A percentile compares a stretch with the other conserved stretches of the same genome.
phyloP scores from a whole-genome alignment of 2,329 filamentous ascomycete genomes.

The Aspergillus sp. region DNA sequence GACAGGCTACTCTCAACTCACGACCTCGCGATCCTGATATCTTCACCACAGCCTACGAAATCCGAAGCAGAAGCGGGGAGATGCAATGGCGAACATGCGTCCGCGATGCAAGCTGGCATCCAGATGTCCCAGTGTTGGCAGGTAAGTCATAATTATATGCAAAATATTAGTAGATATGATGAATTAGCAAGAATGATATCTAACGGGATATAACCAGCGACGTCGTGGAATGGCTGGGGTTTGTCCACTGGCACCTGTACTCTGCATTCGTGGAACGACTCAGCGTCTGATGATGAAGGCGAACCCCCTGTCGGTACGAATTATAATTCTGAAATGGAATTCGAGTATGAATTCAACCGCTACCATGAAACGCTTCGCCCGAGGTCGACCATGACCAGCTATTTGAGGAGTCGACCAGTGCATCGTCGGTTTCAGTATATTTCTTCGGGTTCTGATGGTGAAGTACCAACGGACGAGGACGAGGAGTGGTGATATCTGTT shows the following conservation, averaged over 20 bases:
- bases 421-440: constrained; percentile 3
- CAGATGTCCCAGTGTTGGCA: constrained; percentile 69
- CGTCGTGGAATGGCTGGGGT: constrained; percentile 71
- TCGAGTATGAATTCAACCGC: constrained; percentile 39
- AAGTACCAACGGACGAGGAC: constrained; percentile 4
- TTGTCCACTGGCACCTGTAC: constrained; percentile 67
- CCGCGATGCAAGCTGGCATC: constrained; percentile 85
- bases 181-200: constrained; percentile 3
- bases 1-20: constrained; percentile 57
- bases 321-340: constrained; percentile 53
- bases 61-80: constrained; percentile 42
- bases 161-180: neutral
- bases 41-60: constrained; percentile 49
- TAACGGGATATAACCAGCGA: constrained; percentile 46
- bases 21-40: constrained; percentile 48
- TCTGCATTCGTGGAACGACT: constrained; percentile 69
- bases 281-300: constrained; percentile 54
- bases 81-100: constrained; percentile 68
- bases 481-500: constrained; percentile 7
- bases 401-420: constrained; percentile 17
- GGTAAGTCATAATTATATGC: constrained; percentile 35
- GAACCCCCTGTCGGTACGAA: constrained; percentile 50
- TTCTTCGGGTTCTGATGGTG: constrained; percentile 2
- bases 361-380: constrained; percentile 11
- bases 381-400: constrained; percentile 3